Evolutionary conservation across 768 basidiomycete genomes (phyloP), one percentile per base, ranked within the genome.

Genomic region (Trichaptum fuscoviolaceum): DNA sequence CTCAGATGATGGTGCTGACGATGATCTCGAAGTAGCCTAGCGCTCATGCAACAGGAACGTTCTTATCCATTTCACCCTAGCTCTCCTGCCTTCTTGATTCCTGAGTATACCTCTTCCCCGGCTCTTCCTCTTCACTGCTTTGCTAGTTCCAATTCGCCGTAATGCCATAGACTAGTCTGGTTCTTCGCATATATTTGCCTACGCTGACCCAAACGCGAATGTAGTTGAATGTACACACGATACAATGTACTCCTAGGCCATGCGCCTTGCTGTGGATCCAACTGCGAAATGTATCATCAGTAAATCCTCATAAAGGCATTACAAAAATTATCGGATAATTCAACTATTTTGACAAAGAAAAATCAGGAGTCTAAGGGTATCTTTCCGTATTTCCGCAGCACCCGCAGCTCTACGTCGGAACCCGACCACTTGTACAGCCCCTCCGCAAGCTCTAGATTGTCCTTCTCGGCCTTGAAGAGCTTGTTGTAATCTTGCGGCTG

Each of bases 361-460:
- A 12, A 52, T 52, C 20, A 52, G 42, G 42, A 52, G 42, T 52
- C 15, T 52, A 52, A 70, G 42, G 76, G 77, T 68, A 85, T 70
- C 78, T 87, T 90, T 66, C 90, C 89, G 74, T 92, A 96, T 77
- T 87, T 89, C 71, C 82, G 81, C 58, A 97, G 83, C 25, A 97
- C 84, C 68, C 91, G 83, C 66, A 82, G 82, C 73, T 96, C 95
- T 52, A 96, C 83, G 63, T 90, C 92, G 42, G 88, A 83, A 18
- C 92, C 93, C 27, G 85, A 84, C 94, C 94, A 98, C 24, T 77
- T 76, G 75, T 96, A 95, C 68, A 91, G 75, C 35, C 93, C 93
- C 73, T 95, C 90, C 0, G 95, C 87, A 71, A 99, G 90, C 70
- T 94, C 92, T 23, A 99, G 84, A 76, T 97, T 96, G 76, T 99